Evolutionary conservation across 352 stramenopile species (phyloP).

Genomic region (Phytopythium litorale): DNA sequence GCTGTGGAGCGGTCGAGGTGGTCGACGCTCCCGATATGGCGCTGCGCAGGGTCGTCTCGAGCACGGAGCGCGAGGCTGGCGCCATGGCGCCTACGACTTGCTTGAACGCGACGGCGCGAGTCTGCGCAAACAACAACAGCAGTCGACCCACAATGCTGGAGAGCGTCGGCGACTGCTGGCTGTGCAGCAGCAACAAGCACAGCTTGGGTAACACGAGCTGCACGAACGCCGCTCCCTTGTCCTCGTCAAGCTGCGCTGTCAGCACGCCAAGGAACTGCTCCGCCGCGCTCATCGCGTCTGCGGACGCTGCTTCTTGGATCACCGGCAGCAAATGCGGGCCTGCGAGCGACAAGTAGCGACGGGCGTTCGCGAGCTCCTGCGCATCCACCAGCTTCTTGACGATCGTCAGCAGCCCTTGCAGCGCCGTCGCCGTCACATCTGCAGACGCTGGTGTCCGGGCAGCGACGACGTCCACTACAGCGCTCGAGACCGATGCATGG

Average conservation of each 20-base stretch:
- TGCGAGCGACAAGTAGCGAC: conserved; percentile 43
- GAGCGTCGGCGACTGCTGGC: conserved; percentile 6
- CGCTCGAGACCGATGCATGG: conserved; percentile 30
- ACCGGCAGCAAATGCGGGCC: conserved; percentile 33
- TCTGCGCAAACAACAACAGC: conserved; percentile 53
- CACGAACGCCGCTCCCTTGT: conserved; percentile 45
- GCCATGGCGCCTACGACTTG: conserved; percentile 40
- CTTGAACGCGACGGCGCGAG: conserved; percentile 46
- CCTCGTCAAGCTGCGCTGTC: conserved; percentile 41
- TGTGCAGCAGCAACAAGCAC: conserved; percentile 26
- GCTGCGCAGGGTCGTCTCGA: conserved; percentile 40
- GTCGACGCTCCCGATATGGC: conserved; percentile 28
- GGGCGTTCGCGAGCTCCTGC: conserved; percentile 27
- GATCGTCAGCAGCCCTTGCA: conserved; percentile 32
- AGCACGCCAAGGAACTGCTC: conserved; percentile 48
- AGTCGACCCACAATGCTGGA: conserved; percentile 27
- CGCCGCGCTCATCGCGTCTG: conserved; percentile 33
- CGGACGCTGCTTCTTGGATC: conserved; percentile 17
- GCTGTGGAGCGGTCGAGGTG: not conserved
- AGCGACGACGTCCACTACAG: conserved; percentile 18
- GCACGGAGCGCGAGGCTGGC: conserved; percentile 23
- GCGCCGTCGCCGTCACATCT: conserved; percentile 11
- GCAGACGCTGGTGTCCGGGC: conserved; percentile 7
- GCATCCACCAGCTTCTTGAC: conserved; percentile 43
- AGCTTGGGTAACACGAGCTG: conserved; percentile 56